Conservation (phyloP, 169 alveolate species). For the Blepharisma undulans region DNA sequence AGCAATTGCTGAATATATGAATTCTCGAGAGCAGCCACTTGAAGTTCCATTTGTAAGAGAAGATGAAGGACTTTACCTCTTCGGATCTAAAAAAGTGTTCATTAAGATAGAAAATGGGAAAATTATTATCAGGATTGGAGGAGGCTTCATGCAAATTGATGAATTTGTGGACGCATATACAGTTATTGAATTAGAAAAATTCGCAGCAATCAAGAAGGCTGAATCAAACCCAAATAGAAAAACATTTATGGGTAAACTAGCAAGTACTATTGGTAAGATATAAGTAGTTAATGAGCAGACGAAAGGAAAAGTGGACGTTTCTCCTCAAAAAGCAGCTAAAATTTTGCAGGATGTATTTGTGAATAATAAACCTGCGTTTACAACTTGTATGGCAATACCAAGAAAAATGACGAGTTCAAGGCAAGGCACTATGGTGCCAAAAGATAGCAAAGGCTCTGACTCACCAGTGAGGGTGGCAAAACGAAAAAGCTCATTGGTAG, state of each 20-base stretch:
- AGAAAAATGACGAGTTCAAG: background rate
- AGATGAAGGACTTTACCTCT: conserved; percentile 53
- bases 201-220: background rate
- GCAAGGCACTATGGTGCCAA: background rate
- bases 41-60: conserved; percentile 56
- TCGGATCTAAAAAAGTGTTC: conserved; percentile 51
- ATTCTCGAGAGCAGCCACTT: conserved; percentile 30
- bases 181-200: conserved; percentile 61
- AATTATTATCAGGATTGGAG: conserved; percentile 64
- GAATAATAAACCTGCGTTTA: background rate
- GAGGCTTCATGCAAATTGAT: conserved; percentile 63
- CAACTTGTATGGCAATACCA: conserved; percentile 32
- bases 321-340: conserved; percentile 25
- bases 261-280: conserved; percentile 6
- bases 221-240: background rate
- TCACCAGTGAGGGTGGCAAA: background rate
- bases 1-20: conserved; percentile 56
- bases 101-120: conserved; percentile 57
- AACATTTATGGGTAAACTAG: background rate
- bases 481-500: background rate
- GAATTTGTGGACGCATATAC: conserved; percentile 62
- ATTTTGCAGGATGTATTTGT: conserved; percentile 12
- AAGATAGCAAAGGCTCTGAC: background rate
- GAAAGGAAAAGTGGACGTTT: background rate
- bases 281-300: background rate